phyloP scores from a whole-genome alignment of 2,329 filamentous ascomycete species.

The Polytolypa hystricis region DNA sequence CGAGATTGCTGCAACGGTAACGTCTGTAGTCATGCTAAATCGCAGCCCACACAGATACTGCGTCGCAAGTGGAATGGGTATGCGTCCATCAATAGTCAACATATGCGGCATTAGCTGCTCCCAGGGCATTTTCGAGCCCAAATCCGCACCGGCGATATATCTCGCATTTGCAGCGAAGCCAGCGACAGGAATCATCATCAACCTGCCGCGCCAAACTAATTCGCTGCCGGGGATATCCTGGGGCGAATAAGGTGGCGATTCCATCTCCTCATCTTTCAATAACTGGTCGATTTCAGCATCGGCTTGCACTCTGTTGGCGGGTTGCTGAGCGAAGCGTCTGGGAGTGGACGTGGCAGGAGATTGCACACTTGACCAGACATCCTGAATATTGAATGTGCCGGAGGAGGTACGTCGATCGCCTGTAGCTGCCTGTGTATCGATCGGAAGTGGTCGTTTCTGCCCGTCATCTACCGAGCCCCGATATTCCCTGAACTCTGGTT shows the following conservation, averaged over 20 bases:
- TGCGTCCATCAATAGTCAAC: constrained; percentile 54
- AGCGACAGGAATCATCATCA: constrained; percentile 67
- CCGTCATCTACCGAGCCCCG: constrained; percentile 12
- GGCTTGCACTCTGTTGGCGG: constrained; percentile 43
- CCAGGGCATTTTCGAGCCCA: constrained; percentile 59
- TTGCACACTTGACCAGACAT: constrained; percentile 72
- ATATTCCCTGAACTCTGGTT: constrained; percentile 13
- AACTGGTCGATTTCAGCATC: constrained; percentile 87
- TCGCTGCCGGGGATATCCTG: constrained; percentile 61
- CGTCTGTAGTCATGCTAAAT: constrained; percentile 70
- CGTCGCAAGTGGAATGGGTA: constrained; percentile 70
- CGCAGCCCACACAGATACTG: constrained; percentile 84
- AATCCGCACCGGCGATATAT: constrained; percentile 73
- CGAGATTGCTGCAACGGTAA: constrained; percentile 65
- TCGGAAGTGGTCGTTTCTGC: constrained; percentile 8
- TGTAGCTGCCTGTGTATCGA: constrained; percentile 28
- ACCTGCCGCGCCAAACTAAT: constrained; percentile 64
- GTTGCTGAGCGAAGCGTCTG: constrained; percentile 26
- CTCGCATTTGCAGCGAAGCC: constrained; percentile 67
- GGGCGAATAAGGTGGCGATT: constrained; percentile 74
- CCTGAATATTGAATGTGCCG: constrained; percentile 68
- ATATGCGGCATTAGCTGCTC: constrained; percentile 59
- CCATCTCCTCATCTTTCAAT: constrained; percentile 68
- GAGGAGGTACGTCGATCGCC: constrained; percentile 45
- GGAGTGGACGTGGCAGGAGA: constrained; percentile 49